These are phyloP conservation scores for Melanogaster broomeanus DNA, from an alignment of 768 basidiomycete species.

Conservation along the genomic window DNA sequence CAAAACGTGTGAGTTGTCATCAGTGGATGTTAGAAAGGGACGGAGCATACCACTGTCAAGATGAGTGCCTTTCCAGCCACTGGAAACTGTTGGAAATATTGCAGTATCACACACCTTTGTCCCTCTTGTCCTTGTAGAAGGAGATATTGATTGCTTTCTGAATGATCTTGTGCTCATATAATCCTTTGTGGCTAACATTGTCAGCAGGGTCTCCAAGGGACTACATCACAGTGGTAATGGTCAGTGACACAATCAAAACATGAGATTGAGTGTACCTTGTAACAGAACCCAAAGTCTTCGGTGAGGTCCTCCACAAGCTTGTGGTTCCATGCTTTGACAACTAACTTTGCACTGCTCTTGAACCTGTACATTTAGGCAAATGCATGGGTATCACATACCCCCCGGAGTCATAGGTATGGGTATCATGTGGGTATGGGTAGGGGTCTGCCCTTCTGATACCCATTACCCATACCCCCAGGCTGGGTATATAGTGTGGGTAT, in stretches of 20 bases:
- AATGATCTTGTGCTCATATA: conserved; percentile 1
- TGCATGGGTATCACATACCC: too few species aligned
- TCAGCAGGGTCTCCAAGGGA: too few species aligned
- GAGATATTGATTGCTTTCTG: conserved; percentile 18
- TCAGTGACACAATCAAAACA: neutral
- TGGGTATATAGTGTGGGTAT: too few species aligned
- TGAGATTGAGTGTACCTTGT: conserved; percentile 11
- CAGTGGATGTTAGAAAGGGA: neutral
- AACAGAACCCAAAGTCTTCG: conserved; percentile 7
- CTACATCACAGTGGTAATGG: too few species aligned
- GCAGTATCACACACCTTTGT: conserved; percentile 16
- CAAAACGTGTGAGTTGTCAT: neutral
- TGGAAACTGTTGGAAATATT: conserved; percentile 18
- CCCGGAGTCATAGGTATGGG: too few species aligned
- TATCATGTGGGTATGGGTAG: too few species aligned
- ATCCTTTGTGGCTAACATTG: neutral
- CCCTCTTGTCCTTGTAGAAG: conserved; percentile 21
- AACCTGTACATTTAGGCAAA: conserved; percentile 6
- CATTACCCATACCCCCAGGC: too few species aligned
- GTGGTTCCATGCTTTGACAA: conserved; percentile 16
- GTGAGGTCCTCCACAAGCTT: conserved; percentile 11
- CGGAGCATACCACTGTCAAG: neutral
- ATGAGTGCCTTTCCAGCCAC: conserved; percentile 12
- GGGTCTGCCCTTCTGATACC: too few species aligned
- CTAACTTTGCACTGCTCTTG: neutral